phyloP scores from a whole-genome alignment of 2,329 filamentous ascomycete genomes.

The Aspergillus terreus region DNA sequence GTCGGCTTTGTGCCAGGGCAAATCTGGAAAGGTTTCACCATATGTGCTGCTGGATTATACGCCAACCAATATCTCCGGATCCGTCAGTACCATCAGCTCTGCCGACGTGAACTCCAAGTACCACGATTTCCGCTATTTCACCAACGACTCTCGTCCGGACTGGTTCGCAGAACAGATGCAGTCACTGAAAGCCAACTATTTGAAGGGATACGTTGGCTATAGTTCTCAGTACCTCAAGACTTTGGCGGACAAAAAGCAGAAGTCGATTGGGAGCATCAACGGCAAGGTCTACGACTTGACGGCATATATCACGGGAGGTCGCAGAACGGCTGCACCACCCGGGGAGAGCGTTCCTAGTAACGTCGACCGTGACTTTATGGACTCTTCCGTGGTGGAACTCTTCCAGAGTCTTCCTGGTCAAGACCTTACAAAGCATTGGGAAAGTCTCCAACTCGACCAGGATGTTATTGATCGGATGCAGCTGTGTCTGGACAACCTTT shows the following conservation, averaged over 20 bases:
- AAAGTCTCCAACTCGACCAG: conserved; percentile 59
- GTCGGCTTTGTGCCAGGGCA: conserved; percentile 81
- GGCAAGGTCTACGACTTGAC: conserved; percentile 85
- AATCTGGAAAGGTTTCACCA: conserved; percentile 60
- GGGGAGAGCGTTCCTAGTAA: conserved; percentile 49
- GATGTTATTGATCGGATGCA: conserved; percentile 65
- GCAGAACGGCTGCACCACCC: conserved; percentile 55
- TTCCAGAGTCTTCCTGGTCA: conserved; percentile 72
- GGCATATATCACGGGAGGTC: conserved; percentile 73
- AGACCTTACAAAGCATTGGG: conserved; percentile 82
- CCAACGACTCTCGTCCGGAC: conserved; percentile 75
- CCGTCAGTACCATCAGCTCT: conserved; percentile 60
- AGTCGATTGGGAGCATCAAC: conserved; percentile 74
- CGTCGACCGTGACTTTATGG: conserved; percentile 75
- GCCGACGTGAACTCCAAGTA: conserved; percentile 73
- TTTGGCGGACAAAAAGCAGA: conserved; percentile 56
- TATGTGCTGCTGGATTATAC: conserved; percentile 83
- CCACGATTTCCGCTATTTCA: conserved; percentile 88
- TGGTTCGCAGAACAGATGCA: conserved; percentile 92
- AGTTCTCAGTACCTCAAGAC: conserved; percentile 71
- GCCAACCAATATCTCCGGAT: conserved; percentile 68
- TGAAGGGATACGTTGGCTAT: conserved; percentile 85
- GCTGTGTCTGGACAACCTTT: conserved; percentile 85
- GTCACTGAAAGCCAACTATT: conserved; percentile 71
- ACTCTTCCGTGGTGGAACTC: conserved; percentile 65